Evolutionary conservation across 768 basidiomycete species (phyloP).

Genomic region (Rubroboletus pulcherrimus): DNA sequence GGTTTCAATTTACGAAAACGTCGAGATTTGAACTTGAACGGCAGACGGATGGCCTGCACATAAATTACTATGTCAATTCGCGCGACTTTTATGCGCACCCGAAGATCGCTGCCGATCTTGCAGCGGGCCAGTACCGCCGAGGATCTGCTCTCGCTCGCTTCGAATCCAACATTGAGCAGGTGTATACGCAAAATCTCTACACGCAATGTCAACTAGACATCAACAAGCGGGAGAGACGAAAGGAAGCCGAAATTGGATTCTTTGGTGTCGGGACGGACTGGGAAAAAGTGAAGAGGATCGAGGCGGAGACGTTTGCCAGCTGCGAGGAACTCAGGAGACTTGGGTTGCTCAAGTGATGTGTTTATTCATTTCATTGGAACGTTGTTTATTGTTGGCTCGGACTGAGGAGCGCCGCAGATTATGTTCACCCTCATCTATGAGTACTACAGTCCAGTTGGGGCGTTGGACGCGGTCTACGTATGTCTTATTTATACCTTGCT

Average conservation of each 20-base stretch:
- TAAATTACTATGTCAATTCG: conserved; percentile 83
- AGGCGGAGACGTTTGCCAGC: conserved; percentile 63
- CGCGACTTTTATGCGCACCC: conserved; percentile 76
- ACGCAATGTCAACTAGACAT: conserved; percentile 66
- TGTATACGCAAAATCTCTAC: conserved; percentile 69
- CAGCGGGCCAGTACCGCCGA: conserved; percentile 36
- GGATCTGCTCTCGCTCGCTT: conserved; percentile 49
- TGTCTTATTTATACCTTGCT: conserved; percentile 30
- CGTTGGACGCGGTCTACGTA: conserved; percentile 3
- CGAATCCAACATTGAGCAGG: conserved; percentile 72
- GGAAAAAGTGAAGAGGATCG: conserved; percentile 78
- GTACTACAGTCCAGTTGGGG: neutral
- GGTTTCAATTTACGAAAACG: conserved; percentile 64
- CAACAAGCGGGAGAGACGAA: conserved; percentile 63
- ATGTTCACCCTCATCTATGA: conserved; percentile 5
- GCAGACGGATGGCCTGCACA: conserved; percentile 62
- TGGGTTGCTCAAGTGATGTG: conserved; percentile 46
- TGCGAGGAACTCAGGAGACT: conserved; percentile 75
- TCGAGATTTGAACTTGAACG: conserved; percentile 66
- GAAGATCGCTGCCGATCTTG: conserved; percentile 66
- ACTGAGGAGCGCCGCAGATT: conserved; percentile 7
- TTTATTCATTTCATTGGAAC: conserved; percentile 5
- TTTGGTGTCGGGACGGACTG: conserved; percentile 93
- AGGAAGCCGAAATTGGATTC: conserved; percentile 76
- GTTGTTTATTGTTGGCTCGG: conserved; percentile 11